phyloP scores from a whole-genome alignment of 495 filamentous ascomycete species.

The Penicillium verhagenii region DNA sequence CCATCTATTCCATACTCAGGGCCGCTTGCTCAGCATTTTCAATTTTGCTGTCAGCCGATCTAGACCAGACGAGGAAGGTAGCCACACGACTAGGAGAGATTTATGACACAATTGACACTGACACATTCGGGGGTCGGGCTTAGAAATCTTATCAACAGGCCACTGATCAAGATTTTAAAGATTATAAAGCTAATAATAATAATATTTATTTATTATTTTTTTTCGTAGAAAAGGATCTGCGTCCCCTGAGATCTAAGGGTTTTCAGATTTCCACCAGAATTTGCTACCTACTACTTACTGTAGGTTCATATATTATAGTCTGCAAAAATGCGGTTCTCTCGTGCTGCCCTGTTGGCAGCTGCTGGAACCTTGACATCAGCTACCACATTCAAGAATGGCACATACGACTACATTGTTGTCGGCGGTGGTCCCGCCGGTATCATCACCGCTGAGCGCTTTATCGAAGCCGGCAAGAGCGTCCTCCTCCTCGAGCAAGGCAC shows the following conservation, averaged over 20 bases:
- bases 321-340: constrained; percentile 11
- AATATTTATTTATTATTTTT: too few relatives aligned
- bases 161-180: neutral
- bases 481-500: constrained; percentile 40
- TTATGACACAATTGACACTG: constrained; percentile 10
- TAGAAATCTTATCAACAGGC: neutral
- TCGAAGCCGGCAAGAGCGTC: constrained; percentile 53
- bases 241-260: neutral
- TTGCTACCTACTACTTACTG: too few relatives aligned
- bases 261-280: constrained; percentile 1
- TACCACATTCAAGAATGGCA: constrained; percentile 17
- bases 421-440: constrained; percentile 39
- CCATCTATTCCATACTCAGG: neutral
- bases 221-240: neutral
- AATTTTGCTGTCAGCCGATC: constrained; percentile 5
- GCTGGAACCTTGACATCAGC: constrained; percentile 14
- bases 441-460: constrained; percentile 60
- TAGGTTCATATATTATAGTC: too few relatives aligned
- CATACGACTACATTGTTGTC: constrained; percentile 34
- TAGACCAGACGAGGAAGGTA: constrained; percentile 9
- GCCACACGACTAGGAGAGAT: constrained; percentile 1
- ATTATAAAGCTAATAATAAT: too few relatives aligned
- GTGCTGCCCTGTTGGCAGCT: constrained; percentile 13
- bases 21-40: constrained; percentile 4
- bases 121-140: neutral